Conservation (phyloP, 2,329 filamentous ascomycete genomes). For the Colletotrichum siamense region DNA sequence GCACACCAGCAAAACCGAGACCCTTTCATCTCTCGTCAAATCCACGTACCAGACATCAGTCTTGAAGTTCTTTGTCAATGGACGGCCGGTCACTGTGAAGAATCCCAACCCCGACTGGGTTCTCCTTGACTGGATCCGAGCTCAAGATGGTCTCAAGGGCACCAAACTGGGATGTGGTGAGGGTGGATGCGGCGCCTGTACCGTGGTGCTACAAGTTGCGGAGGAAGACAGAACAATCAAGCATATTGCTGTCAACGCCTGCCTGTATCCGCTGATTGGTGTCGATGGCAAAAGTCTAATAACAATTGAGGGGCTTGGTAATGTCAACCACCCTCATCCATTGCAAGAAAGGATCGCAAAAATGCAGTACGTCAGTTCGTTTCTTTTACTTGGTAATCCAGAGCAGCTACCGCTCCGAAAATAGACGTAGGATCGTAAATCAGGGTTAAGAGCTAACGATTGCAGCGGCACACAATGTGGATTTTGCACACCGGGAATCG, state of each 20-base stretch:
- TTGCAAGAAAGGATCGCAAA: neutral
- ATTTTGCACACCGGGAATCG: neutral
- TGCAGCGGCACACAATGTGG: neutral
- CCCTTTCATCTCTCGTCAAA: neutral
- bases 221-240: neutral
- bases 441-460: neutral
- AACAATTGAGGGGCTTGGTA: neutral
- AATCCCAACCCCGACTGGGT: conserved; percentile 34
- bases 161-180: neutral
- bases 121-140: conserved; percentile 32
- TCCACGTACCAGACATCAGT: conserved; percentile 37
- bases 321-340: neutral
- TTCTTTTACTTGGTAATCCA: too few relatives aligned
- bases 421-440: too few relatives aligned
- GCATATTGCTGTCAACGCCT: neutral
- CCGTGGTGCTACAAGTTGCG: neutral
- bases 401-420: too few relatives aligned
- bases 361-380: neutral
- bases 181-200: neutral
- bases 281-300: neutral
- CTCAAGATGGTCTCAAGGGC: conserved; percentile 24
- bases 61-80: conserved; percentile 34
- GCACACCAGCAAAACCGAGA: neutral
- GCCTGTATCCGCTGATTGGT: neutral
- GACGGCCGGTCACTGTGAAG: conserved; percentile 25